Evolutionary conservation across 495 filamentous ascomycete species (phyloP).

Genomic region (Poronia punctata): DNA sequence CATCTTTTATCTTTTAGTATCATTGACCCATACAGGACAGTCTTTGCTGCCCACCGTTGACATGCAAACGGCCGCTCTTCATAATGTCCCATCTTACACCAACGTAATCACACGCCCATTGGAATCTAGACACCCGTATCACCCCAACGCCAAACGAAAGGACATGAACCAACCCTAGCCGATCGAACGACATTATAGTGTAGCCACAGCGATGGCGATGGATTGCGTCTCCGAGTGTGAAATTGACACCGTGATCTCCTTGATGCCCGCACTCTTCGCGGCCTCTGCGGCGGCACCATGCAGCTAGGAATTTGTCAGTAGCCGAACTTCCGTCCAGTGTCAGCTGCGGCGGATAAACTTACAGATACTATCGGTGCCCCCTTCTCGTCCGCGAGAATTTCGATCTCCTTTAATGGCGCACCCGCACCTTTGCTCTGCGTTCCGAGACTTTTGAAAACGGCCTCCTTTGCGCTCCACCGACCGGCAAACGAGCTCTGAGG

Average conservation of each 20-base stretch:
- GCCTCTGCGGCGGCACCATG: conserved; percentile 75
- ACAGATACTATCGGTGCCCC: conserved; percentile 81
- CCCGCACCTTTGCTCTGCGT: conserved; percentile 82
- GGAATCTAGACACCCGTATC: conserved; percentile 8
- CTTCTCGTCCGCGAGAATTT: conserved; percentile 71
- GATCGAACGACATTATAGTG: conserved; percentile 41
- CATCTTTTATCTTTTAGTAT: too few relatives aligned
- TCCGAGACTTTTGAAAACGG: conserved; percentile 95
- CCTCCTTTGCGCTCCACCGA: conserved; percentile 95
- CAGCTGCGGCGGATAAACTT: conserved; percentile 33
- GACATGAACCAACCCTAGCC: conserved; percentile 11
- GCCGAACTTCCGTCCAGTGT: conserved; percentile 8
- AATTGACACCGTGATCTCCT: conserved; percentile 83
- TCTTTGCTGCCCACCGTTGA: background rate
- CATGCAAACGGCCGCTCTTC: background rate
- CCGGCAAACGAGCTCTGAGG: conserved; percentile 85
- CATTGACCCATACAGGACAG: too few relatives aligned
- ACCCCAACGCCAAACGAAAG: conserved; percentile 12
- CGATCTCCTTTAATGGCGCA: conserved; percentile 87
- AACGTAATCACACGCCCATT: conserved; percentile 18
- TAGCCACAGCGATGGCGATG: conserved; percentile 84
- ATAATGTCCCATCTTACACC: background rate
- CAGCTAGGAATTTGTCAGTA: conserved; percentile 55
- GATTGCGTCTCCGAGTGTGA: conserved; percentile 89
- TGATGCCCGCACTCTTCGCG: conserved; percentile 77